phyloP scores from a whole-genome alignment of 305 asterid genomes.

The Plantago coronopus region DNA sequence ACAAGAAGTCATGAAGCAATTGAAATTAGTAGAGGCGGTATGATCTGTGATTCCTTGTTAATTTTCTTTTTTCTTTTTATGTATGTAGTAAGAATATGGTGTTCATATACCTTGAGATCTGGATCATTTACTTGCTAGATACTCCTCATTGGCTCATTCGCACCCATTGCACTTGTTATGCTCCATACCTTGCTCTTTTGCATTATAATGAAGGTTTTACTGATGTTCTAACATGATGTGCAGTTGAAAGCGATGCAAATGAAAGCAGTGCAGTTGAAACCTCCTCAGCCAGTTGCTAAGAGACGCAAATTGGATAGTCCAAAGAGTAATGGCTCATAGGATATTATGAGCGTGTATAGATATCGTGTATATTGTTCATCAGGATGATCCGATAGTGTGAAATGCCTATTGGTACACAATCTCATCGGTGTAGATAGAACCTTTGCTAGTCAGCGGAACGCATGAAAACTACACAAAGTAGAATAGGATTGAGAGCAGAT shows the following conservation, averaged over 20 bases:
- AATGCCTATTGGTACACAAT: slow-evolving; percentile 9
- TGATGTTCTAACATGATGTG: slow-evolving; percentile 21
- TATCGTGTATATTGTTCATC: background rate
- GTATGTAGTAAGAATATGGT: background rate
- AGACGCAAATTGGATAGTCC: slow-evolving; percentile 35
- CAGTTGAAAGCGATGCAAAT: slow-evolving; percentile 38
- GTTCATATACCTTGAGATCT: background rate
- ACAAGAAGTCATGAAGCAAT: slow-evolving; percentile 69
- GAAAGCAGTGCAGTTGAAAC: slow-evolving; percentile 14
- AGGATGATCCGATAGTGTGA: background rate
- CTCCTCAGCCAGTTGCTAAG: slow-evolving; percentile 37
- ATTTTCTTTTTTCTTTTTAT: background rate
- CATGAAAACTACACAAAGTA: slow-evolving; percentile 13
- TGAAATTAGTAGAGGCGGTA: slow-evolving; percentile 78
- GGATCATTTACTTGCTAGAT: slow-evolving; percentile 4
- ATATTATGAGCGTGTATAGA: background rate
- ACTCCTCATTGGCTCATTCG: background rate
- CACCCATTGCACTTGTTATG: too few relatives aligned
- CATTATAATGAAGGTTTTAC: slow-evolving; percentile 3
- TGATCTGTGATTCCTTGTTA: slow-evolving; percentile 17
- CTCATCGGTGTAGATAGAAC: background rate
- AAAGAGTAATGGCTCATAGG: slow-evolving; percentile 29
- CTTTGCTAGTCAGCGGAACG: background rate
- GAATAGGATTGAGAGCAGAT: slow-evolving; percentile 15
- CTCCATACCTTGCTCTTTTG: background rate